phyloP scores from a whole-genome alignment of 2,329 filamentous ascomycete species.

The Fusarium palustre region DNA sequence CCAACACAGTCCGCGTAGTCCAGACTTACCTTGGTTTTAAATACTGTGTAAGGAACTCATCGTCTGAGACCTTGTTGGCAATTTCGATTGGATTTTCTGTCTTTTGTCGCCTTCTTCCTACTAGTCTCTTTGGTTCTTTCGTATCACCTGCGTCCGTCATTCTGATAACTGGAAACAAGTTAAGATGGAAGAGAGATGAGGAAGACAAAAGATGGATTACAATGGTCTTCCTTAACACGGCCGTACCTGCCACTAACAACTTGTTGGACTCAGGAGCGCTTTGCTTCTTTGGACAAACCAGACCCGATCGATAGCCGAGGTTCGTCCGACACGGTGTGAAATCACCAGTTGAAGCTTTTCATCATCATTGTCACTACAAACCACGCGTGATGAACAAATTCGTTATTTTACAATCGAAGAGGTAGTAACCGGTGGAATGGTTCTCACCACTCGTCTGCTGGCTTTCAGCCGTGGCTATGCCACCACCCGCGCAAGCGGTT shows the following conservation, averaged over 20 bases:
- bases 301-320: constrained; percentile 35
- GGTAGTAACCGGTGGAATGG: constrained; percentile 46
- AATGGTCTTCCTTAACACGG: not conserved
- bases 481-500: constrained; percentile 48
- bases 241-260: constrained; percentile 30
- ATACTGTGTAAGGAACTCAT: constrained; percentile 62
- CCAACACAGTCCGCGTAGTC: not conserved
- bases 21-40: constrained; percentile 59
- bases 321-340: constrained; percentile 30
- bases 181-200: not conserved
- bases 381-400: constrained; percentile 17
- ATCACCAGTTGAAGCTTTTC: constrained; percentile 32
- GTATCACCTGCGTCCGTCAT: constrained; percentile 26
- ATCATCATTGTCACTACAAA: constrained; percentile 24
- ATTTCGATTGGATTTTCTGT: constrained; percentile 56
- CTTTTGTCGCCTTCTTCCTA: constrained; percentile 29
- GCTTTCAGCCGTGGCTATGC: constrained; percentile 52
- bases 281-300: constrained; percentile 1
- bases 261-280: not conserved
- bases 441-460: constrained; percentile 44
- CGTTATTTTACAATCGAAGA: constrained; percentile 29
- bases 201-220: not conserved
- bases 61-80: constrained; percentile 61
- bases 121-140: constrained; percentile 19
- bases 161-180: not conserved